Evolutionary conservation across 2,329 filamentous ascomycete species (phyloP).

Genomic region (Hirsutella thompsonii): DNA sequence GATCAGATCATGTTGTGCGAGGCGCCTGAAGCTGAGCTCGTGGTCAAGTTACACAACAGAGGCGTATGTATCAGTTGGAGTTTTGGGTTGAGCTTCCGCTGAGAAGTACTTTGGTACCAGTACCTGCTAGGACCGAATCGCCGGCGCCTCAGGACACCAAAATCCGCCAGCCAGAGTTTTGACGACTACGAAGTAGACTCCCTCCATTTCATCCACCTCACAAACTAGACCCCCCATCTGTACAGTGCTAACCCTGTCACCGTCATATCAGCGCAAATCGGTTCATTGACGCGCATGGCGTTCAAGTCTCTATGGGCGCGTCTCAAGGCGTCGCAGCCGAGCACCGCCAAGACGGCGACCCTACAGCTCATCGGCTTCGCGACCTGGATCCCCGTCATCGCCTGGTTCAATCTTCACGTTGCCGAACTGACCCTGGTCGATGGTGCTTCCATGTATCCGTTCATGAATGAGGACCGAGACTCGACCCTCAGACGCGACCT

Average conservation of each 20-base stretch:
- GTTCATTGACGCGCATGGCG: conserved; percentile 14
- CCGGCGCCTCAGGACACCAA: too few relatives aligned
- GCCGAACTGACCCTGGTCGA: conserved; percentile 43
- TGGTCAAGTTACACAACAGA: too few relatives aligned
- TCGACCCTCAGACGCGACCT: conserved; percentile 39
- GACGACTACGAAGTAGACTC: too few relatives aligned
- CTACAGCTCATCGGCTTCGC: conserved; percentile 38
- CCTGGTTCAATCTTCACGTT: conserved; percentile 49
- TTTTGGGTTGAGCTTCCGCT: too few relatives aligned
- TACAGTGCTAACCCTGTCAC: too few relatives aligned
- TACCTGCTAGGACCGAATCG: too few relatives aligned
- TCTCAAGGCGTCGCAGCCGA: conserved; percentile 7
- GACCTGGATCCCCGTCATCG: conserved; percentile 48
- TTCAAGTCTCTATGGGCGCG: conserved; percentile 22
- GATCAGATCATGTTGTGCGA: too few relatives aligned
- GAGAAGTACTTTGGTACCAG: too few relatives aligned
- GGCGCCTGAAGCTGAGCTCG: too few relatives aligned
- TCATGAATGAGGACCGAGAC: conserved; percentile 55
- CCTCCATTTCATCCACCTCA: background rate
- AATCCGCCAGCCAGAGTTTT: too few relatives aligned
- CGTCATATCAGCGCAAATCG: background rate
- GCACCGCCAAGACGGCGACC: conserved; percentile 20
- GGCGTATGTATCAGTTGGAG: too few relatives aligned
- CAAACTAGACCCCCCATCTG: too few relatives aligned
- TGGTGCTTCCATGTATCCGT: conserved; percentile 65